Evolutionary conservation across 768 basidiomycete genomes (phyloP), one percentile per base, ranked within the genome.

Genomic region (Pisolithus orientalis): DNA sequence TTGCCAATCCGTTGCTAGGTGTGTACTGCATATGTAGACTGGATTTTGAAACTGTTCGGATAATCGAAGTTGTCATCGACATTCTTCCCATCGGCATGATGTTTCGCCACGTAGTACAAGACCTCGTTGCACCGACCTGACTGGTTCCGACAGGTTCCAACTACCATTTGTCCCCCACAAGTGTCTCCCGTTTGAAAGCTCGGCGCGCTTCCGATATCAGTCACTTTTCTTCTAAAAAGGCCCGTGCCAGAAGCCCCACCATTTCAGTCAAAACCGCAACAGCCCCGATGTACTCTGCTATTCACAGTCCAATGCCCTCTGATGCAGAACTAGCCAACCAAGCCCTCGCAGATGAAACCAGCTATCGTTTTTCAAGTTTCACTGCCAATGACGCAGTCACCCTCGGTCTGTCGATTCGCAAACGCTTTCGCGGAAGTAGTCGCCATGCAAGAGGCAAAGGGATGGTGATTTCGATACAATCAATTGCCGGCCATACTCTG

Each of bases 381-480:
- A 79, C 80, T 29, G 82, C 87, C 8, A 76, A 80, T 34, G 90
- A 92, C 58, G 90, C 90, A 13, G 80, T 92, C 49, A 90, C 88
- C 16, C 75, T 92, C 27, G 83, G 84, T 6, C 78, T 90, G 48
- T 90, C 87, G 3, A 68, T 92, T 47, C 80, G 90, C 56, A 92
- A 92, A 67, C 79, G 90, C n/a, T 92, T 92, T 58, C 80, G 89
- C 52, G 78, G 79, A 25, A 80, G 83, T 28, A 76, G 80, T 39
- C 77, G 88, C 21, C 85, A 90, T 64, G 70, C 73, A 17, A 87
- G 84, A 62, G 88, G 88, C 29, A 87, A 87, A 65, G 90, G 90
- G 31, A 78, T 90, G 54, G 84, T 89, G 44, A 82, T 92, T 56
- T 84, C 85, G 8, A 82, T 92, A 52, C 88, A 90, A 67, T 80